Evolutionary conservation across 2,329 filamentous ascomycete species (phyloP), one percentile per base, ranked within the genome.

Genomic region (Thelonectria olida): DNA sequence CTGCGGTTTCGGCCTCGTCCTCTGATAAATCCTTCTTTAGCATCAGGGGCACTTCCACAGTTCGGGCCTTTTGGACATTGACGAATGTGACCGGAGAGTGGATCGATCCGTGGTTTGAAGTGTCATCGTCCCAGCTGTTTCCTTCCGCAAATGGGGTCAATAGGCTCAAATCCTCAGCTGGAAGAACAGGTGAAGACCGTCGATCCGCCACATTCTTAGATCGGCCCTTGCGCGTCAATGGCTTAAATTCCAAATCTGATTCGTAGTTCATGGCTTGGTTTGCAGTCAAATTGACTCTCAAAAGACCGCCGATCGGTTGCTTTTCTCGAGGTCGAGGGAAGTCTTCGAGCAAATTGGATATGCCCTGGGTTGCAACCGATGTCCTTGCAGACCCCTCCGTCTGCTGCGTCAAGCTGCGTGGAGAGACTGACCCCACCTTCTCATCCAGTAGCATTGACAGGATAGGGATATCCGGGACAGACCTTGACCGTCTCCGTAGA

Each of bases 151-250:
- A 75, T 28, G 75, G 73, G 17, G 78, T 78, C 41, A 71, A 54
- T 19, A 71, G 53, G 27, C 62, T 68, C 49, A 67, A 51, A 23
- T 73, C 76, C 50, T 77, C 76, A 13, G 72, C 60, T 7, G 83
- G 83, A 42, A 86, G 74, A 2, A 85, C 76, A 2, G 82, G 83
- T 15, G 84, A 86, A 3, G 84, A 85, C 50, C 77, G 79, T 17
- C 83, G 80, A 65, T 81, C 80, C 17, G 68, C 68, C 45, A 71
- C 75, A 13, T 74, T 71, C 53, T 68, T 51, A 27, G 72, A 58
- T 45, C 50, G 50, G 17, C 54, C 57, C 41, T 42, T 58, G 5
- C 49, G 51, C 28, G 52, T 39, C 23, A 61, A 58, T 4, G 63
- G 51, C 8, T 47, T 50, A 8, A 51, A 28, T 25, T 25, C 51